These are phyloP conservation scores for Leccinellum rugosiceps DNA, from an alignment of 768 basidiomycete genomes.

Conservation along the genomic window DNA sequence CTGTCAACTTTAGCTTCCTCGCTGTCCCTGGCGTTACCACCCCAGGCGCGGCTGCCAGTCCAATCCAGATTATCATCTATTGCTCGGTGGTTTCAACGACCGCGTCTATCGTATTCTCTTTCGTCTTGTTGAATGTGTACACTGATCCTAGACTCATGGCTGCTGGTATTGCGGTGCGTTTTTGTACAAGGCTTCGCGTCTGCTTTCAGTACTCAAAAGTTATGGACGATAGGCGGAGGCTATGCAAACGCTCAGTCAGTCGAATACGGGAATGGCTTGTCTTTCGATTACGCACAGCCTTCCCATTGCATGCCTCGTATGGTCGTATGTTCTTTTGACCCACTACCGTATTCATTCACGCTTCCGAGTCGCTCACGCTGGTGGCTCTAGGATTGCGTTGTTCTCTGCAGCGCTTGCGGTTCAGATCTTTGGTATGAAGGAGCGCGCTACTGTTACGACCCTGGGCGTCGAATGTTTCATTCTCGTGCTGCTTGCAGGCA, in stretches of 20 bases:
- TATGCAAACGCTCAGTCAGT: constrained; percentile 3
- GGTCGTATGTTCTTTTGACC: constrained; percentile 10
- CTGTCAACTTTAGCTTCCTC: constrained; percentile 15
- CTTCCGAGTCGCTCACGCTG: not conserved
- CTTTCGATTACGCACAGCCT: constrained; percentile 17
- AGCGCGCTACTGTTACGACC: not conserved
- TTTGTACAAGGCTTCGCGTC: not conserved
- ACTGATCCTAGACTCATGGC: constrained; percentile 2
- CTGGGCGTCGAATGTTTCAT: constrained; percentile 8
- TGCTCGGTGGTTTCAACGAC: constrained; percentile 9
- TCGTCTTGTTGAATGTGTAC: constrained; percentile 9
- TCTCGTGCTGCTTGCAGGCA: not conserved
- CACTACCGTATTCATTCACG: not conserved
- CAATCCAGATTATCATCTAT: constrained; percentile 12
- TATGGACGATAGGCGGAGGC: not conserved
- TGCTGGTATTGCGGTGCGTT: constrained; percentile 7
- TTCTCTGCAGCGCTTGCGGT: constrained; percentile 6
- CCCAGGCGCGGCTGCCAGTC: not conserved
- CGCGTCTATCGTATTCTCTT: constrained; percentile 14
- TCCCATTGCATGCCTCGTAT: constrained; percentile 9
- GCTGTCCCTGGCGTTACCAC: constrained; percentile 6
- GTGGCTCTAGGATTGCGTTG: constrained; percentile 3
- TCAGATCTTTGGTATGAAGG: constrained; percentile 5
- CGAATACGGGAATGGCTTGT: constrained; percentile 1
- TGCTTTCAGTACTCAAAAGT: not conserved